These are phyloP conservation scores for Pseudogymnoascus sp. DNA, from an alignment of 2,329 filamentous ascomycete species.

Conservation along the genomic window DNA sequence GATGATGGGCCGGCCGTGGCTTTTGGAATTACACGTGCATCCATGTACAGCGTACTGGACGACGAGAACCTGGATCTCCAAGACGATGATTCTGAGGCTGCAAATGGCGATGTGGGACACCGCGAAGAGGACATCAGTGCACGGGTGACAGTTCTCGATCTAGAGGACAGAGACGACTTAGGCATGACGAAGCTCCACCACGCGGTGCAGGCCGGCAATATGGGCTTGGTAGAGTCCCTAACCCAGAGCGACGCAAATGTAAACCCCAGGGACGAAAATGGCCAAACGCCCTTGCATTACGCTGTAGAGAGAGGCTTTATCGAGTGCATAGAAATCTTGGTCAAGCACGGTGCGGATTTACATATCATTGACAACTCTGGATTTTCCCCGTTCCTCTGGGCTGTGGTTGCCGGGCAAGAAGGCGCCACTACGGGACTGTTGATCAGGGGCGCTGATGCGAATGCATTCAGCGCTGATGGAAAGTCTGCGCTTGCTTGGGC, in stretches of 20 bases:
- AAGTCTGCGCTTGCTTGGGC: slow-evolving; percentile 21
- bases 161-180: slow-evolving; percentile 17
- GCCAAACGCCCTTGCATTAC: slow-evolving; percentile 22
- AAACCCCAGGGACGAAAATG: slow-evolving; percentile 15
- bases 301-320: slow-evolving; percentile 19
- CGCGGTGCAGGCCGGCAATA: slow-evolving; percentile 17
- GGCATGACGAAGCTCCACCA: slow-evolving; percentile 21
- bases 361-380: slow-evolving; percentile 18
- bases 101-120: slow-evolving; percentile 12
- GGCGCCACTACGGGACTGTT: slow-evolving; percentile 11
- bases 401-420: slow-evolving; percentile 20
- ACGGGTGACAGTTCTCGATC: slow-evolving; percentile 12
- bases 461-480: slow-evolving; percentile 18
- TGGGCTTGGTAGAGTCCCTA: slow-evolving; percentile 19
- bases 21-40: slow-evolving; percentile 18
- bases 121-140: slow-evolving; percentile 11
- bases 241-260: slow-evolving; percentile 16
- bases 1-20: slow-evolving; percentile 15
- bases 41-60: slow-evolving; percentile 27
- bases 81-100: slow-evolving; percentile 12
- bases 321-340: slow-evolving; percentile 15
- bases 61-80: slow-evolving; percentile 22
- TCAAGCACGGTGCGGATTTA: slow-evolving; percentile 16
- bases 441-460: slow-evolving; percentile 14
- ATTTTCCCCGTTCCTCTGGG: slow-evolving; percentile 22